These are phyloP conservation scores for Syzygium oleosum DNA, from an alignment of 345 rosid genomes.

Conservation along the genomic window DNA sequence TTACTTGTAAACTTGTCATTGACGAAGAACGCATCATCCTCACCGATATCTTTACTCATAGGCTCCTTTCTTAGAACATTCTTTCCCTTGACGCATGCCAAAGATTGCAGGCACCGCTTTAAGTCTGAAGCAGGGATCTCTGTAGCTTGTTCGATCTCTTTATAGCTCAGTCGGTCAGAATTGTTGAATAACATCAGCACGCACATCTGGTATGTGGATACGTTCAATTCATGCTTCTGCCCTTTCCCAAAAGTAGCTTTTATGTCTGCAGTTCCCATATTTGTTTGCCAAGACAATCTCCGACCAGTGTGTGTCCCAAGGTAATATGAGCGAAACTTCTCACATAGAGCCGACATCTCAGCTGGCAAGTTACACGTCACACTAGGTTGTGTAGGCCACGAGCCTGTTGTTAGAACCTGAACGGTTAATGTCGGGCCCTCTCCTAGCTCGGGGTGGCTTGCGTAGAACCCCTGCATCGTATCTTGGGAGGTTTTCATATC, in stretches of 20 bases:
- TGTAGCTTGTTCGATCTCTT: constrained; percentile 90
- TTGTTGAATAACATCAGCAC: constrained; percentile 86
- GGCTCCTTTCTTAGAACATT: constrained; percentile 95
- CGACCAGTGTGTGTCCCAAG: constrained; percentile 97
- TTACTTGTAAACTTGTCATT: constrained; percentile 92
- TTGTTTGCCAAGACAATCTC: constrained; percentile 98
- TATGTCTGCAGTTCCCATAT: constrained; percentile 97
- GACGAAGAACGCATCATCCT: constrained; percentile 73
- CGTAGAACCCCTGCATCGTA: constrained; percentile 76
- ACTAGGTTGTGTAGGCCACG: constrained; percentile 94
- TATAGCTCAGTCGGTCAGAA: constrained; percentile 74
- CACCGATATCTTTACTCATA: constrained; percentile 91
- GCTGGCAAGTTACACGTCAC: constrained; percentile 83
- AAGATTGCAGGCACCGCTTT: constrained; percentile 86
- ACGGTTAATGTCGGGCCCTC: constrained; percentile 88
- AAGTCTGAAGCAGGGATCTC: constrained; percentile 83
- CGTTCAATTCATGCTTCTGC: constrained; percentile 96
- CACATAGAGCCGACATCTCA: constrained; percentile 79
- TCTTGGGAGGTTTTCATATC: constrained; percentile 99
- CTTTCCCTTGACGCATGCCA: constrained; percentile 91
- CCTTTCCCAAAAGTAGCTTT: constrained; percentile 89
- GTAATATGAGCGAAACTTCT: constrained; percentile 89
- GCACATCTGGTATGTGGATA: constrained; percentile 98
- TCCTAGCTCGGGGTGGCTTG: constrained; percentile 64
- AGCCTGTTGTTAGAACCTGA: constrained; percentile 92